These are phyloP conservation scores for Cicer arietinum DNA, from an alignment of 306 rosid species.

Conservation along the genomic window DNA sequence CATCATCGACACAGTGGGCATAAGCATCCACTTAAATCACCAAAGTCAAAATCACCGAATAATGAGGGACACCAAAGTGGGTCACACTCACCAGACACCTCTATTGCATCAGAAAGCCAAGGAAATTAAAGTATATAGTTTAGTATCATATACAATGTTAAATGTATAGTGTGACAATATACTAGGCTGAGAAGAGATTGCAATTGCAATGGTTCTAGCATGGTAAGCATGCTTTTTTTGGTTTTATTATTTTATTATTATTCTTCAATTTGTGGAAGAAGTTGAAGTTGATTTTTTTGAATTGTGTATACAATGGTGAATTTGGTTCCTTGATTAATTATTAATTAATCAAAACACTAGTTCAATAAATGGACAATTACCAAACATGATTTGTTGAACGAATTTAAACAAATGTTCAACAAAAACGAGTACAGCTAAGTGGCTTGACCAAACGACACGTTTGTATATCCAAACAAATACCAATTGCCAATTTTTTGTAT, in stretches of 20 bases:
- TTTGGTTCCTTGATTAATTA: conserved; percentile 3
- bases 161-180: conserved; percentile 46
- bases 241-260: neutral
- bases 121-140: conserved; percentile 39
- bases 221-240: conserved; percentile 27
- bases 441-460: conserved; percentile 51
- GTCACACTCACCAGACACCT: conserved; percentile 55
- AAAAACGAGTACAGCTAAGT: conserved; percentile 51
- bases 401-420: conserved; percentile 26
- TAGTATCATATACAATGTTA: conserved; percentile 7
- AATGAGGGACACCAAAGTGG: conserved; percentile 40
- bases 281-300: conserved; percentile 43
- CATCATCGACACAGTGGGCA: conserved; percentile 40
- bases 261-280: conserved; percentile 17
- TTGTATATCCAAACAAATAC: neutral
- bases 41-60: conserved; percentile 53
- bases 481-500: conserved; percentile 1
- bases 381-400: conserved; percentile 41
- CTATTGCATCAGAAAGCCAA: conserved; percentile 48
- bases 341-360: conserved; percentile 9
- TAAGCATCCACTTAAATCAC: conserved; percentile 43
- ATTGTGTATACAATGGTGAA: conserved; percentile 44
- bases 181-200: neutral
- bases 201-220: conserved; percentile 39
- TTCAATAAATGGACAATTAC: conserved; percentile 44